Evolutionary conservation across 2,329 filamentous ascomycete species (phyloP), one percentile per base, ranked within the genome.

Genomic region (Keithomyces neogunnii): DNA sequence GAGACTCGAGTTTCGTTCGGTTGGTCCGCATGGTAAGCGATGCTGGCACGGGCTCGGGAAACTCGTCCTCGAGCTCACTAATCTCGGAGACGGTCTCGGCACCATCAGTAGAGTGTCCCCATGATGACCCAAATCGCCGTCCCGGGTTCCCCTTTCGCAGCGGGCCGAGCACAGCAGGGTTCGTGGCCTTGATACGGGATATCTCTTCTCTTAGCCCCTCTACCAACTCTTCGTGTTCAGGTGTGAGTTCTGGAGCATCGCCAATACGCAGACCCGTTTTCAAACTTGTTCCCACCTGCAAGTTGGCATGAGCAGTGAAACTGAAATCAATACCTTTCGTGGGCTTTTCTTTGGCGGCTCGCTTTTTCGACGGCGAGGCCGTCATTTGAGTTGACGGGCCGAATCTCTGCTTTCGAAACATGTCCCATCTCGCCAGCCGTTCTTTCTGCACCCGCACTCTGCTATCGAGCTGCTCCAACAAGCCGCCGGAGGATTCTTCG

Each of bases 391-490:
- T 6, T 52, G 55, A 29, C 19, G 68, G 62, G 1, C 71, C 68
- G 28, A 76, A 74, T 53, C 76, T 66, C 19, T 67, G 69, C 56
- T 73, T 68, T 55, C 79, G 73, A 55, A 89, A 89, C n/a, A 73
- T 74, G 58, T 85, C 78, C 90, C 89, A 95, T 64, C 78, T 83
- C 49, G 80, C 75, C 31, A 96, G 66, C 39, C 89, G 80, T 44
- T 78, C 75, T 50, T 78, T 78, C 59, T 95, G 89, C 5, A 77
- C 71, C 43, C 74, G 71, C 0, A 93, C 80, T 11, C 88, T 78
- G 26, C 69, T 67, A 50, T 92, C 85, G 4, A 96, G 70, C 61
- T 90, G 84, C 55, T 87, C 78, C 26, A 96, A 62, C 1, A 90
- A 67, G 0, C 82, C 80, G 5, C 63, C 61, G 1, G 64, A 67